A percentile compares a stretch with the other conserved stretches of the same genome.
Conservation (phyloP, 1,284 basidiomycete genomes). For the Ceratobasidium sp. region DNA sequence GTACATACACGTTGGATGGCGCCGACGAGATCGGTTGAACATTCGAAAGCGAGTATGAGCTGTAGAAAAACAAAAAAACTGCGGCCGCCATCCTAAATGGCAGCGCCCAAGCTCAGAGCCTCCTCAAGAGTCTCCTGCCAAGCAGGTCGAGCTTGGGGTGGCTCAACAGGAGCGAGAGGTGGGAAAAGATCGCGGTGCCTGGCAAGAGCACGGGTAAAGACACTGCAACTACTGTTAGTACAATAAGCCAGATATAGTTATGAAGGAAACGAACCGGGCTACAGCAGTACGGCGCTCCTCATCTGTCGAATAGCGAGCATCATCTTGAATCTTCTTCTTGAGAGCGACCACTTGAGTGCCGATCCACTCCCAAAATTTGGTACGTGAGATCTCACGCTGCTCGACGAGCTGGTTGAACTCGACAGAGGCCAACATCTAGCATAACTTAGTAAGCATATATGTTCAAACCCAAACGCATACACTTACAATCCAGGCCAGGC, state of each 20-base stretch:
- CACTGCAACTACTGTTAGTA: too few species aligned
- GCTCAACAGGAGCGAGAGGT: background rate
- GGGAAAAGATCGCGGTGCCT: background rate
- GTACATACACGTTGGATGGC: background rate
- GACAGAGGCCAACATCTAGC: background rate
- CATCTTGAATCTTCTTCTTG: background rate
- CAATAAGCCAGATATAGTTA: background rate
- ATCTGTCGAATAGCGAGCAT: background rate
- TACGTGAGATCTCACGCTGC: too few species aligned
- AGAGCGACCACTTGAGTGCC: background rate
- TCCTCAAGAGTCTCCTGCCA: constrained; percentile 1
- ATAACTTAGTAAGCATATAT: background rate
- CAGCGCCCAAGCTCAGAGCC: background rate
- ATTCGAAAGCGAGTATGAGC: background rate
- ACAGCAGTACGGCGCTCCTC: background rate
- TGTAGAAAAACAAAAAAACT: background rate
- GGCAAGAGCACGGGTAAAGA: background rate
- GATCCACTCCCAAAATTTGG: background rate
- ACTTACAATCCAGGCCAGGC: background rate
- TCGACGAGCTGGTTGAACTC: background rate
- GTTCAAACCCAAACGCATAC: background rate
- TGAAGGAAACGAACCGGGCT: background rate
- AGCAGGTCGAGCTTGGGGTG: background rate
- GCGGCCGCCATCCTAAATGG: background rate
- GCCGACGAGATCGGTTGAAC: background rate